These are phyloP conservation scores for Biscogniauxia mediterranea DNA, from an alignment of 2,329 filamentous ascomycete species.

Conservation along the genomic window DNA sequence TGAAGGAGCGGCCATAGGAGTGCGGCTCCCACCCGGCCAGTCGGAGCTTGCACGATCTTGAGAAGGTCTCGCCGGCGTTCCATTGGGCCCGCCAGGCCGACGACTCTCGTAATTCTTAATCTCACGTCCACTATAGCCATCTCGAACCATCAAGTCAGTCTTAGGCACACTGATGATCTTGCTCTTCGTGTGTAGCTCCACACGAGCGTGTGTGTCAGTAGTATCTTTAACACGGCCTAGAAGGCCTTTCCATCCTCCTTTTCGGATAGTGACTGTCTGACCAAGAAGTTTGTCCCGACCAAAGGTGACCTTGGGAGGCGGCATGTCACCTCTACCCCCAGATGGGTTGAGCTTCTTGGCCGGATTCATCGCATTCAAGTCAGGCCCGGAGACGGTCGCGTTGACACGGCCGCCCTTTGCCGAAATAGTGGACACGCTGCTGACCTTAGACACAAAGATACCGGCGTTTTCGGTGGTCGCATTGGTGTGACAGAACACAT, in stretches of 20 bases:
- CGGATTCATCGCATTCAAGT: conserved; percentile 89
- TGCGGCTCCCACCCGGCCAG: conserved; percentile 67
- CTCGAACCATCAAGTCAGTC: conserved; percentile 79
- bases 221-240: conserved; percentile 95
- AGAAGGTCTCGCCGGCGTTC: conserved; percentile 46
- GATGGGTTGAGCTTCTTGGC: conserved; percentile 71
- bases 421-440: conserved; percentile 85
- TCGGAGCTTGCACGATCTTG: conserved; percentile 44
- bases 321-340: conserved; percentile 51
- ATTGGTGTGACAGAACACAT: conserved; percentile 84
- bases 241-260: conserved; percentile 87
- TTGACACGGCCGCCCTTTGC: conserved; percentile 85
- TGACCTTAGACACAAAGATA: conserved; percentile 83
- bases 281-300: conserved; percentile 82
- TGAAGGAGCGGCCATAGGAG: conserved; percentile 60
- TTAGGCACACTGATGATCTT: conserved; percentile 87
- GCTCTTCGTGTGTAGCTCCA: conserved; percentile 92
- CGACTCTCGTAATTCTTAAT: conserved; percentile 65
- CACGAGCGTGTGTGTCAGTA: conserved; percentile 78
- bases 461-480: conserved; percentile 82
- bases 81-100: conserved; percentile 41
- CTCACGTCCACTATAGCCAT: conserved; percentile 75
- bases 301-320: conserved; percentile 71
- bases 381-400: conserved; percentile 61
- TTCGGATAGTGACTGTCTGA: conserved; percentile 85